Evolutionary conservation across 352 stramenopile genomes (phyloP).

Genomic region (Phytophthora cactorum): DNA sequence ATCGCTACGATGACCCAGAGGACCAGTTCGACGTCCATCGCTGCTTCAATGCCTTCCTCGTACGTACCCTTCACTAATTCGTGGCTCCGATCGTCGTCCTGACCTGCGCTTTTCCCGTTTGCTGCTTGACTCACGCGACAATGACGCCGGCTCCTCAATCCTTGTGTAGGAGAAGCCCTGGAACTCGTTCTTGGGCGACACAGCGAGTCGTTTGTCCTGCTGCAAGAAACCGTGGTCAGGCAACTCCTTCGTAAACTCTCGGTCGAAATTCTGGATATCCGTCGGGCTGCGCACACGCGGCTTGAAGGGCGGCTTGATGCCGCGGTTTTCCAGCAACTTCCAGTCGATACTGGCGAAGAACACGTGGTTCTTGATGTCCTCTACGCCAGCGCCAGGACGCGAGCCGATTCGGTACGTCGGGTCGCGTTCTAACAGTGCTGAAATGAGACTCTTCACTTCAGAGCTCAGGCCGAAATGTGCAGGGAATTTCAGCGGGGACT

Average conservation of each 20-base stretch:
- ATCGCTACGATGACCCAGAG: conserved; percentile 27
- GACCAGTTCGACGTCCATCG: conserved; percentile 23
- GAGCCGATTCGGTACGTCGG: conserved; percentile 73
- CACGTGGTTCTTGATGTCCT: conserved; percentile 81
- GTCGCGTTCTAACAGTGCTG: conserved; percentile 76
- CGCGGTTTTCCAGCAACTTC: conserved; percentile 67
- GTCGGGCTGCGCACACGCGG: conserved; percentile 77
- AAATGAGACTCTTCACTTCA: conserved; percentile 83
- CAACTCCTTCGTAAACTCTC: conserved; percentile 87
- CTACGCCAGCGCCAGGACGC: conserved; percentile 63
- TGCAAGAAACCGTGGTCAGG: conserved; percentile 81
- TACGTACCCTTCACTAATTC: conserved; percentile 49
- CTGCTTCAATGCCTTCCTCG: conserved; percentile 38
- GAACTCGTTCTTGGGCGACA: conserved; percentile 89
- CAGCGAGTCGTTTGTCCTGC: conserved; percentile 73
- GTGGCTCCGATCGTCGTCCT: conserved; percentile 36
- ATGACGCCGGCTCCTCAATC: conserved; percentile 28
- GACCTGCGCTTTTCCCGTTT: conserved; percentile 44
- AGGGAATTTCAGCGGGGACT: conserved; percentile 88
- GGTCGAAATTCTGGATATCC: conserved; percentile 91
- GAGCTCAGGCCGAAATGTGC: conserved; percentile 78
- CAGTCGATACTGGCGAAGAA: conserved; percentile 88
- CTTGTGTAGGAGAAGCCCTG: conserved; percentile 85
- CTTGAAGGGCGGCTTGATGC: conserved; percentile 88
- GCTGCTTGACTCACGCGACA: conserved; percentile 31